These are phyloP conservation scores for Abrus precatorius DNA, from an alignment of 306 rosid genomes.

Conservation along the genomic window DNA sequence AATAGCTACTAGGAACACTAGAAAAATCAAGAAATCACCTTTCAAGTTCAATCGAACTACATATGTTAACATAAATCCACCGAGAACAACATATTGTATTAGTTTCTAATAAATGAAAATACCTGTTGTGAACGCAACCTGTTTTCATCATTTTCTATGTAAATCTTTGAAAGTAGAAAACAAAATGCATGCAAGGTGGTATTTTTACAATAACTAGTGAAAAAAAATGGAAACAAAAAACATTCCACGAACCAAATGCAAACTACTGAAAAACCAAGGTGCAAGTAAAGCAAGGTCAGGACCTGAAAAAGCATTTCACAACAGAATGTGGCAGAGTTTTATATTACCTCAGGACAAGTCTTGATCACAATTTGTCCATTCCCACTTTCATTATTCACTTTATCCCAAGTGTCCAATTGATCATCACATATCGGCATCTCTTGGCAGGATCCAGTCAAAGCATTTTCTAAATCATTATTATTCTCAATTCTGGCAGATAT, in stretches of 20 bases:
- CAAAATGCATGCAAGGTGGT: background rate
- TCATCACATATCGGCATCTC: constrained; percentile 64
- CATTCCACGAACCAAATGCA: background rate
- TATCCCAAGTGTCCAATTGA: constrained; percentile 61
- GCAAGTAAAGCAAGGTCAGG: background rate
- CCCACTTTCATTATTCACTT: constrained; percentile 69
- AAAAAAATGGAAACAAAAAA: background rate
- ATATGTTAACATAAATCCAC: constrained; percentile 14
- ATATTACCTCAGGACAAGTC: constrained; percentile 89
- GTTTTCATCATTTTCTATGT: background rate
- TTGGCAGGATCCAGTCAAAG: constrained; percentile 52
- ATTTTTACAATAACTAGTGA: background rate
- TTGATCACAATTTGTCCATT: constrained; percentile 56
- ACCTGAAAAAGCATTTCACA: constrained; percentile 9
- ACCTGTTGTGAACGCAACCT: background rate
- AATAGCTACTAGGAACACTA: constrained; percentile 1
- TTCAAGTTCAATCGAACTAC: constrained; percentile 5
- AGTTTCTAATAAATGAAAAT: constrained; percentile 16
- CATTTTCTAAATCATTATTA: constrained; percentile 57
- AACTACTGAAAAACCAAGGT: background rate
- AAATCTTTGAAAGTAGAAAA: background rate
- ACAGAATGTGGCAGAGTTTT: constrained; percentile 30
- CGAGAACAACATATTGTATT: constrained; percentile 8
- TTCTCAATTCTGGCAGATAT: constrained; percentile 74
- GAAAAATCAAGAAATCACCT: constrained; percentile 26